A percentile compares a stretch with the other conserved stretches of the same genome.
phyloP scores from a whole-genome alignment of 2,329 filamentous ascomycete genomes.

The Chalaropsis thielavioides region DNA sequence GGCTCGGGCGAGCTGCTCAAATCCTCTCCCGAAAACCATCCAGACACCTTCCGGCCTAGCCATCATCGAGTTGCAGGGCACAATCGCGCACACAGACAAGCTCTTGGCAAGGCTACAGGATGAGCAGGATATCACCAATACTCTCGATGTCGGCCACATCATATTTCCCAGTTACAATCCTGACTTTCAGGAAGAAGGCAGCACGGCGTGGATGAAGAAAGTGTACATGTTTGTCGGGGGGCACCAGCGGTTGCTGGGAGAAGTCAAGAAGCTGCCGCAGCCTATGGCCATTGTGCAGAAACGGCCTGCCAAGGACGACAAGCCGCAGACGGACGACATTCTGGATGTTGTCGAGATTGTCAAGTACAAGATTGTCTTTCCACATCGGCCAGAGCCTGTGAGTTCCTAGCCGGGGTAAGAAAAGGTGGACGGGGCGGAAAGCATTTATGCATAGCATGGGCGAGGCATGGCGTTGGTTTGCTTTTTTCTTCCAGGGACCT shows the following conservation, averaged over 20 bases:
- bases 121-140: constrained; percentile 12
- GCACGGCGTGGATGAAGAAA: constrained; percentile 73
- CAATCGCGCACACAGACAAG: constrained; percentile 43
- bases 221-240: constrained; percentile 79
- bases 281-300: constrained; percentile 66
- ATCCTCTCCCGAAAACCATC: constrained; percentile 63
- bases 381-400: constrained; percentile 72
- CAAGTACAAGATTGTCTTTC: constrained; percentile 76
- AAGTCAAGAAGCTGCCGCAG: constrained; percentile 72
- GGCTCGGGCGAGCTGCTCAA: constrained; percentile 21
- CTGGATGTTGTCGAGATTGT: constrained; percentile 80
- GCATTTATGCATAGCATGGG: not conserved
- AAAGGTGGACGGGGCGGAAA: not conserved
- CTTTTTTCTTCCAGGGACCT: not conserved
- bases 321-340: constrained; percentile 29
- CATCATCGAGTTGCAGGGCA: constrained; percentile 83
- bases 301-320: constrained; percentile 31
- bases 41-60: constrained; percentile 83
- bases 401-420: constrained; percentile 24
- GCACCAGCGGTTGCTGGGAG: constrained; percentile 77
- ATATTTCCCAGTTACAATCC: constrained; percentile 63
- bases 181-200: constrained; percentile 31
- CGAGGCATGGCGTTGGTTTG: not conserved
- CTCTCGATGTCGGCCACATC: constrained; percentile 52
- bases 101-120: constrained; percentile 34